phyloP scores from a whole-genome alignment of 1,284 basidiomycete species.

The Papiliotrema nemorosa region DNA sequence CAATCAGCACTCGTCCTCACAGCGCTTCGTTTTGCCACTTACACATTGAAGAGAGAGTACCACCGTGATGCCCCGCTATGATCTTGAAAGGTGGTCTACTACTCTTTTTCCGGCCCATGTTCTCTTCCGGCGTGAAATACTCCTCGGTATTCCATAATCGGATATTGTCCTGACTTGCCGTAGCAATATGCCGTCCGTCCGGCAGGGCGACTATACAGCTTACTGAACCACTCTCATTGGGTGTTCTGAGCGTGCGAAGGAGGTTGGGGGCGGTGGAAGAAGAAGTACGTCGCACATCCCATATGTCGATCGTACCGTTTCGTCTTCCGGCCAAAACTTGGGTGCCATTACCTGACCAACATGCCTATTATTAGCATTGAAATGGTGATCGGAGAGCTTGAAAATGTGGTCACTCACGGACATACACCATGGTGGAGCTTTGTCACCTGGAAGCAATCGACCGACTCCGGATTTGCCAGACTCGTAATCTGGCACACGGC shows the following conservation, averaged over 20 bases:
- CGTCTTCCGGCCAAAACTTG: slow-evolving; percentile 88
- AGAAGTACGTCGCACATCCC: slow-evolving; percentile 73
- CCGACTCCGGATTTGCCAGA: slow-evolving; percentile 65
- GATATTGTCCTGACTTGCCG: slow-evolving; percentile 89
- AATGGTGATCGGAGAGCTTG: not conserved
- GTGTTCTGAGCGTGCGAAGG: slow-evolving; percentile 77
- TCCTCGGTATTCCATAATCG: slow-evolving; percentile 89
- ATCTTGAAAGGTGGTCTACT: slow-evolving; percentile 78
- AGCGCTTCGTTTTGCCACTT: slow-evolving; percentile 37
- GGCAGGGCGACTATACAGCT: slow-evolving; percentile 87
- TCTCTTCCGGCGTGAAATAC: slow-evolving; percentile 62
- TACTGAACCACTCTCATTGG: slow-evolving; percentile 82
- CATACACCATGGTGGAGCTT: slow-evolving; percentile 93
- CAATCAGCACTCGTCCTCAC: not conserved
- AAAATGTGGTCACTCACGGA: slow-evolving; percentile 58
- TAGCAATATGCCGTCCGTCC: slow-evolving; percentile 82
- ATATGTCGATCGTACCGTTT: slow-evolving; percentile 88
- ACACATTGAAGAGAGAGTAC: slow-evolving; percentile 86
- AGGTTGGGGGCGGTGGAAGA: slow-evolving; percentile 62
- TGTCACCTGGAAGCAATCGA: slow-evolving; percentile 77
- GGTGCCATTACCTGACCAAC: slow-evolving; percentile 83
- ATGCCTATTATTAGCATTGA: slow-evolving; percentile 67
- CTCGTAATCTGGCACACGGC: slow-evolving; percentile 57
- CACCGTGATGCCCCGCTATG: slow-evolving; percentile 93
- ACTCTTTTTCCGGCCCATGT: slow-evolving; percentile 55